Evolutionary conservation across 2,329 filamentous ascomycete genomes (phyloP), one percentile per base, ranked within the genome.

Genomic region (Leptodontidium sp.): DNA sequence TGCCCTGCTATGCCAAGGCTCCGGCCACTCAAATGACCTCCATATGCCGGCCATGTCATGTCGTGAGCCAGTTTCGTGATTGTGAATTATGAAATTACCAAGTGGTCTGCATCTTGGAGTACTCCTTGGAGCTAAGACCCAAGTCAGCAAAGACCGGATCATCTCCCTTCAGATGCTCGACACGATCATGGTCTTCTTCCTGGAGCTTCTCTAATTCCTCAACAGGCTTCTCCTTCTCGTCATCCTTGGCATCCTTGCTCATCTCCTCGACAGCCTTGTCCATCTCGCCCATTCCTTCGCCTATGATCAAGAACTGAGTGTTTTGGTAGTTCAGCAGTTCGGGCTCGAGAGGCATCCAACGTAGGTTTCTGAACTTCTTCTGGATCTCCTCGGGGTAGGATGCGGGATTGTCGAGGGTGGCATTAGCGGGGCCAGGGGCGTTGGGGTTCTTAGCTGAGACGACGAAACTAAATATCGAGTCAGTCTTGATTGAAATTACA

Each of bases 381-480:
- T 89, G 83, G 26, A 96, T 82, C 85, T 91, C 86, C 70, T 92
- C 83, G 0, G 93, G 88, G 79, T 90, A 97, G 2, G 91, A 87
- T 0, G 93, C 88, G 0, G 82, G 84, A 69, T 92, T 82, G 0
- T 88, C 88, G 0, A 97, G 81, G 57, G 83, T 84, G 0, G 88
- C 87, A 69, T 87, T 87, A 2, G 86, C 83, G 0, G 93, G 92
- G 0, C 89, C 88, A 2, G 88, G 84, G 45, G 86, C 88, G 66
- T 90, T 84, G 0, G 94, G 94, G 74, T 97, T 97, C 81, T 94
- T 93, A 38, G 92, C 89, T 72, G 90, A 93, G 64, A 95, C 80
- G 64, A 95, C 86, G 50, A 47, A 65, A 52, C 63, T 65, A 38
- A 8, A 43, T 11, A 43, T 14, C 14, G 21, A 11, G 21, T 65